phyloP scores from a whole-genome alignment of 2,329 filamentous ascomycete genomes.

The Myriosclerotinia duriaeana region DNA sequence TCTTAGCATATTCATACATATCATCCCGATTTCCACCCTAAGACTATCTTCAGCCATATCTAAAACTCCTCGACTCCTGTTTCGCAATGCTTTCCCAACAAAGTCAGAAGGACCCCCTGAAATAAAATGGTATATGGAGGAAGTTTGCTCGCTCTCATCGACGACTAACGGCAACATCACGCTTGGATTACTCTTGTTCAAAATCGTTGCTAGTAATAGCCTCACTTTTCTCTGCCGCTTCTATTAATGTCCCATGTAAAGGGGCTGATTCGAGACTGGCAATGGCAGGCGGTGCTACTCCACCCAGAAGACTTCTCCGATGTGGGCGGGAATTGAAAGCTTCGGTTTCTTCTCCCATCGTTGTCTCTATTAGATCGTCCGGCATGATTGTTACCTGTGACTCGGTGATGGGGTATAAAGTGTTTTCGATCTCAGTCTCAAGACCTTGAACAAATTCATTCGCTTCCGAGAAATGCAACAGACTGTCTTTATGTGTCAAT shows the following conservation, averaged over 20 bases:
- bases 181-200: slow-evolving; percentile 14
- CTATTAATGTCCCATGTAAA: slow-evolving; percentile 36
- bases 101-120: neutral
- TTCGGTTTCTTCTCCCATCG: slow-evolving; percentile 49
- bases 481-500: slow-evolving; percentile 51
- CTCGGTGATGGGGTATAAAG: slow-evolving; percentile 37
- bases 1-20: slow-evolving; percentile 16
- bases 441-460: slow-evolving; percentile 54
- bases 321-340: slow-evolving; percentile 52
- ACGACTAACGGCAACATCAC: neutral
- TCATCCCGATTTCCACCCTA: neutral
- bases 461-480: slow-evolving; percentile 52
- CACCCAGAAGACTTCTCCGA: slow-evolving; percentile 55
- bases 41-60: slow-evolving; percentile 2
- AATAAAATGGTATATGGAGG: slow-evolving; percentile 24
- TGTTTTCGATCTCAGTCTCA: slow-evolving; percentile 43
- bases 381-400: slow-evolving; percentile 23
- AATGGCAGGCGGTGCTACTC: slow-evolving; percentile 41
- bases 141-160: slow-evolving; percentile 3
- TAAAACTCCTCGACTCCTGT: slow-evolving; percentile 17
- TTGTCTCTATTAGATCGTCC: slow-evolving; percentile 23
- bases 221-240: slow-evolving; percentile 17
- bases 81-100: slow-evolving; percentile 9
- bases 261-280: slow-evolving; percentile 52
- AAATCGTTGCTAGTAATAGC: slow-evolving; percentile 12